These are phyloP conservation scores for Nectriaceae sp. DNA, from an alignment of 2,329 filamentous ascomycete genomes.

Conservation along the genomic window DNA sequence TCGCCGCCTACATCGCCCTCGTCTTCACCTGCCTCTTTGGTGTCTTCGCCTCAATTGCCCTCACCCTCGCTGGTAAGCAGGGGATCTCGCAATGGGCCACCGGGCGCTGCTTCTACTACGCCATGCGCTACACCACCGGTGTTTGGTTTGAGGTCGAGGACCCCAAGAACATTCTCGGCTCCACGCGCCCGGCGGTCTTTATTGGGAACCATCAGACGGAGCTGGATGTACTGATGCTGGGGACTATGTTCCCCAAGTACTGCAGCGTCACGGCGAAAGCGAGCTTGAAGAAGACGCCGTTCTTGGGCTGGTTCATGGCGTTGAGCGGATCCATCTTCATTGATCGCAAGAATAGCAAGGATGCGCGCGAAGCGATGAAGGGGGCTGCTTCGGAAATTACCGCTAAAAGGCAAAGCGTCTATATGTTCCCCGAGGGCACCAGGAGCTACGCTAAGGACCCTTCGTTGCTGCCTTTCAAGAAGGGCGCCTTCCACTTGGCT, in stretches of 20 bases:
- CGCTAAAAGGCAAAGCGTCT: slow-evolving; percentile 71
- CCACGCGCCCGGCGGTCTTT: slow-evolving; percentile 80
- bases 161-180: slow-evolving; percentile 60
- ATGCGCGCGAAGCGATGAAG: slow-evolving; percentile 82
- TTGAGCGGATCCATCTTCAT: slow-evolving; percentile 93
- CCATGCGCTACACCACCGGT: slow-evolving; percentile 75
- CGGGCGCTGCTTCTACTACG: slow-evolving; percentile 76
- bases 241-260: slow-evolving; percentile 84
- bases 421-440: slow-evolving; percentile 91
- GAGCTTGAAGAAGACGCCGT: slow-evolving; percentile 74
- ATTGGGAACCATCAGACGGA: slow-evolving; percentile 96
- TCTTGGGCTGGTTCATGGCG: slow-evolving; percentile 93
- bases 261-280: slow-evolving; percentile 93
- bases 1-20: slow-evolving; percentile 66
- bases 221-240: slow-evolving; percentile 91
- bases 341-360: slow-evolving; percentile 81
- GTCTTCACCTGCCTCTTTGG: slow-evolving; percentile 69
- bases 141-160: slow-evolving; percentile 77
- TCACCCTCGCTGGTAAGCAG: slow-evolving; percentile 71
- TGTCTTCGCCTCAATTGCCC: slow-evolving; percentile 69
- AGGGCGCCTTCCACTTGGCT: slow-evolving; percentile 95
- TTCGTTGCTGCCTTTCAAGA: slow-evolving; percentile 91
- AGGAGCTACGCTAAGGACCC: slow-evolving; percentile 85
- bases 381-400: slow-evolving; percentile 81
- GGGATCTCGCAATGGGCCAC: slow-evolving; percentile 84